Base-by-base conservation (phyloP, 805 yeast species). In the Cyberlindnera saturnus region DNA sequence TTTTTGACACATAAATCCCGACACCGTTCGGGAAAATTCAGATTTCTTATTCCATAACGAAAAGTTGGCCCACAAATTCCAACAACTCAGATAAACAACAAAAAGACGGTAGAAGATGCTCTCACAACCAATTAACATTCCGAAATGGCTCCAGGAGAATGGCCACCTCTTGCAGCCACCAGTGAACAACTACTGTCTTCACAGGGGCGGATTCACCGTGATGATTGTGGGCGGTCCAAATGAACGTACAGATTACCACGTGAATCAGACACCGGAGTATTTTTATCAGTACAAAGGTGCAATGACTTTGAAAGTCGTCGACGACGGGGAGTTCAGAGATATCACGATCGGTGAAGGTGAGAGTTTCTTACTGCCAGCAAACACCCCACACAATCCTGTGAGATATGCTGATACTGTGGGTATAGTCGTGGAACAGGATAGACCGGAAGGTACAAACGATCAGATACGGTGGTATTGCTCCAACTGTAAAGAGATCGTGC, bases 161-260 rank as follows among this genome's bases (percentile, higher is more conserved):
- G 69, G 72, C 18, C 79, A 85, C 50, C 70, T 86, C 13, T 72
- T 90, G 32, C 81, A 86, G 61, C 97, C 97, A 2, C 97, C 97
- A 1, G 96, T 90, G 30, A 88, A 88, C 63, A 90, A 90, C 60
- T 90, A 66, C 65, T 88, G 96, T 57, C 75, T 90, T 26, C 96
- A 90, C 63, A 71, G 89, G 38, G 96, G 95, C 5, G 96, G 96
- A 0, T 86, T 85, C 61, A 89, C 96, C 0, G 88, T 89, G 32
- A 90, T 90, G 96, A 81, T 89, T 40, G 95, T 90, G 2, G 97
- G 97, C 14, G 97, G 97, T 0, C 97, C 97, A 4, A 90, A 90
- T 61, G 95, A 82, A 56, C 72, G 97, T 45, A 89, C 96, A 0
- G 97, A 90, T 60, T 90, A 87, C 60, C 97, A 90, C 58, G 77